Percentiles rank a stretch among this genome's conserved stretches.
Evolutionary conservation across 2,329 filamentous ascomycete species (phyloP).

Genomic region (Gyromitra esculenta): DNA sequence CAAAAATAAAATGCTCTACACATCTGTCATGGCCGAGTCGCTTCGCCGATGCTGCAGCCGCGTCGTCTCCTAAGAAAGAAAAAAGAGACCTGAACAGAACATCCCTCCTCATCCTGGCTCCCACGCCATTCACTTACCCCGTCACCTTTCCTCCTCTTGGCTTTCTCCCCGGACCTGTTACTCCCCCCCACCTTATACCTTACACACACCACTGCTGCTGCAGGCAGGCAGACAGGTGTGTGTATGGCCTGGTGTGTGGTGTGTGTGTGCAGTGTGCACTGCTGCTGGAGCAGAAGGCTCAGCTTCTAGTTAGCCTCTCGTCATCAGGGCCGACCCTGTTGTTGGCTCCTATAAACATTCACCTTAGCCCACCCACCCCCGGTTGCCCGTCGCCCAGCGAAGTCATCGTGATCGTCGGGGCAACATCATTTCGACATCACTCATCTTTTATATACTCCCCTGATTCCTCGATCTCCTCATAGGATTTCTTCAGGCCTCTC

Average conservation of each 20-base stretch:
- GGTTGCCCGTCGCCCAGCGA: conserved; percentile 49
- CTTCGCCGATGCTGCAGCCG: conserved; percentile 51
- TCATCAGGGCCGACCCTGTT: conserved; percentile 48
- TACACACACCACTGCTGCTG: conserved; percentile 31
- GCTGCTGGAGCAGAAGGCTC: conserved; percentile 44
- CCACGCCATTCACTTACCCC: conserved; percentile 43
- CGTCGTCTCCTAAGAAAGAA: conserved; percentile 35
- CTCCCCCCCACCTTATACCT: conserved; percentile 48
- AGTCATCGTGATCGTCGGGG: conserved; percentile 52
- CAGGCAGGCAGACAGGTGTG: no score
- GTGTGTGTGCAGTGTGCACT: conserved; percentile 33
- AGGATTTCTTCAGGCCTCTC: conserved; percentile 40
- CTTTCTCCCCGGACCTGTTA: conserved; percentile 34
- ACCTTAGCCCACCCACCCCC: conserved; percentile 42
- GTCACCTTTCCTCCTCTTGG: conserved; percentile 40
- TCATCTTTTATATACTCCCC: conserved; percentile 53
- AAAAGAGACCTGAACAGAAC: conserved; percentile 27
- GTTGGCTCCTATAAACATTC: conserved; percentile 54
- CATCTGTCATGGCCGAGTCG: conserved; percentile 49
- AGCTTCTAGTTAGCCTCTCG: conserved; percentile 52
- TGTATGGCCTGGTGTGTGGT: conserved; percentile 6
- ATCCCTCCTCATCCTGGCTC: conserved; percentile 32
- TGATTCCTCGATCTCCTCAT: conserved; percentile 47
- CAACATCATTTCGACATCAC: conserved; percentile 54
- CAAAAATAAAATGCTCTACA: conserved; percentile 47